Percentiles rank a stretch among this genome's conserved stretches.
Conservation (phyloP, 345 rosid species). For the Lenwebbia sp. region DNA sequence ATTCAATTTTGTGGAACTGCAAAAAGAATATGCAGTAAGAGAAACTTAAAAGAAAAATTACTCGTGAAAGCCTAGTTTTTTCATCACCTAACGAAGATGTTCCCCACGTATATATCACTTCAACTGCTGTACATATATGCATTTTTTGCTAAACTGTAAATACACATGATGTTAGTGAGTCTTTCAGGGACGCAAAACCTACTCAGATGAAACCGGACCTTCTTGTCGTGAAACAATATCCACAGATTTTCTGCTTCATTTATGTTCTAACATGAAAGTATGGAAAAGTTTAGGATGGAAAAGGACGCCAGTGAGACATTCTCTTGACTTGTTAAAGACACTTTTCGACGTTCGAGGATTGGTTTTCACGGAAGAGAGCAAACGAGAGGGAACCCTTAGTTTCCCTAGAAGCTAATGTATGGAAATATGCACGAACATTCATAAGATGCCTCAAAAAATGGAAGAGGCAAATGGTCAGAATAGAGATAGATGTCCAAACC, state of each 20-base stretch:
- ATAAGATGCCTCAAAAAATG: background rate
- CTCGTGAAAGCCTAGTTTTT: background rate
- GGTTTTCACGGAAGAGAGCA: background rate
- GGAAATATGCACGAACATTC: background rate
- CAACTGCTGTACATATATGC: background rate
- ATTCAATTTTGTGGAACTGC: background rate
- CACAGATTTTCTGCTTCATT: background rate
- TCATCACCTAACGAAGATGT: background rate
- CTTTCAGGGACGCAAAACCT: background rate
- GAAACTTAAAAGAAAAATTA: background rate
- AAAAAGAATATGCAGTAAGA: background rate
- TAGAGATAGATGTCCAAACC: background rate
- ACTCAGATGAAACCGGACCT: background rate
- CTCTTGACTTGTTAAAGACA: background rate
- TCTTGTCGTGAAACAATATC: background rate
- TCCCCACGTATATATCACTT: background rate
- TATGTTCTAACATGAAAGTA: background rate
- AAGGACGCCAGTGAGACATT: background rate
- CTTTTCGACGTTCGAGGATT: background rate
- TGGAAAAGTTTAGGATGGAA: background rate
- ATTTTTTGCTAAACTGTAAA: background rate
- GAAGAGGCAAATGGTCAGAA: background rate
- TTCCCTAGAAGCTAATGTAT: background rate
- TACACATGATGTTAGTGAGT: background rate
- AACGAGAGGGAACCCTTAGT: background rate